Evolutionary conservation across 139 green algal species (phyloP), one percentile per base, ranked within the genome.

Genomic region (Haematococcus lacustris): DNA sequence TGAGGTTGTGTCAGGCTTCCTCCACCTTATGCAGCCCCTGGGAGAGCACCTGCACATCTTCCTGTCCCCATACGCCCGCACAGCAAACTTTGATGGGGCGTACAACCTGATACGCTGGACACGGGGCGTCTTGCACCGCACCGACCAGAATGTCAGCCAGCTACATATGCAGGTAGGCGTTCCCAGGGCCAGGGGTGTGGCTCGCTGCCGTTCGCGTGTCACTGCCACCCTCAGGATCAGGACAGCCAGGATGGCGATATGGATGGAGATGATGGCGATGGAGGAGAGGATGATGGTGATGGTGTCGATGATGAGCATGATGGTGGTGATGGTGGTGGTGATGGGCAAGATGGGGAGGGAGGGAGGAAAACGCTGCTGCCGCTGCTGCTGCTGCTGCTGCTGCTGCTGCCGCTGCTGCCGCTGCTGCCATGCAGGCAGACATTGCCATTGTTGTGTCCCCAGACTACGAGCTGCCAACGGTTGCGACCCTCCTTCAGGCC

Each of bases 401-500:
- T 3, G 33, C 30, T 40, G 33, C 62, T 34, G 5, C 34, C 6
- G 7, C 62, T 33, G 28, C 62, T 39, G 4, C 28, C 5, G 62
- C n/a, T 6, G 30, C 33, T 4, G 5, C 40, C 5, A 33, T 32
- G 53, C 80, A 80, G 43, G 62, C 21, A 26, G 71, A 78, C n/a
- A 38, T 84, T 0, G 74, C 70, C 7, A 74, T 84, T 39, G 68
- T 84, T 0, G 71, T 84, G 30, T 76, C 61, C 38, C 28, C 74
- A 7, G 78, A 84, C 34, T 84, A 84, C 41, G 78, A 84, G 60
- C 64, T 80, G 23, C 50, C 71, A 32, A 61, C 61, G 1, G 71
- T 60, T n/a, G 21, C 53, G 67, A 38, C 51, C 33, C 50, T 84
- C 9, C 47, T 84, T 25, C n/a, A 66, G 23, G 23, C 47, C 32